A percentile compares a stretch with the other conserved stretches of the same genome.
These are phyloP conservation scores for Coelastrella sp. DNA, from an alignment of 139 green algal species.

Conservation along the genomic window DNA sequence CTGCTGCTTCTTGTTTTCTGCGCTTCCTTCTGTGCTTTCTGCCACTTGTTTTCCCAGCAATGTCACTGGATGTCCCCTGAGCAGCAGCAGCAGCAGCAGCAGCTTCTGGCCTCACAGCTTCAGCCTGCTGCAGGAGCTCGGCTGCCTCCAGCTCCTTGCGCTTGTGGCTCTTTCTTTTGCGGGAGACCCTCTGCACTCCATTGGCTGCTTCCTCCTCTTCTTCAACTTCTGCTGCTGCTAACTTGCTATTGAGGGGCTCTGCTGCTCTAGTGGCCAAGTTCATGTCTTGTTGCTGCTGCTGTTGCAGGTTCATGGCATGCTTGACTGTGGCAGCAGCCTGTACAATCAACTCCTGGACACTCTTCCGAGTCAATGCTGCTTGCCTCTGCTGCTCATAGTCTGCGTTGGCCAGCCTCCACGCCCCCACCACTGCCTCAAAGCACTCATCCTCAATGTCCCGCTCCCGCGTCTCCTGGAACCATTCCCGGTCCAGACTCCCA, in stretches of 20 bases:
- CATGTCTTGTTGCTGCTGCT: background rate
- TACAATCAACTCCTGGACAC: conserved; percentile 10
- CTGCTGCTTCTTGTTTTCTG: too few species aligned
- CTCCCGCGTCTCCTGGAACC: conserved; percentile 24
- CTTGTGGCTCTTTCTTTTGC: background rate
- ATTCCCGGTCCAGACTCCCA: background rate
- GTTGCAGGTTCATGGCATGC: background rate
- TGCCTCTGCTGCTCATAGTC: background rate
- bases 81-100: background rate
- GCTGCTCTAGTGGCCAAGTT: background rate
- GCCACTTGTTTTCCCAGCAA: too few species aligned
- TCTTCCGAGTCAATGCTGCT: background rate
- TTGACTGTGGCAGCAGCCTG: conserved; percentile 9
- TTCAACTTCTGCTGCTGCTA: background rate
- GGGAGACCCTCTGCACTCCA: background rate
- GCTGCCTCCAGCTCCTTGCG: background rate
- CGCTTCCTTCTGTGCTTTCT: too few species aligned
- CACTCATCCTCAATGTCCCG: conserved; percentile 3
- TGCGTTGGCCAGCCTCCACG: background rate
- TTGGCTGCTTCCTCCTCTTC: background rate
- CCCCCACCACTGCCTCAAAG: conserved; percentile 7
- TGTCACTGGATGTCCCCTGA: background rate
- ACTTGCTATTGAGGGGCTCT: background rate
- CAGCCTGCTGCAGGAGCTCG: background rate
- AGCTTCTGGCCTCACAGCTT: background rate